Conservation (phyloP, 495 filamentous ascomycete species). For the Trichoderma parareesei region DNA sequence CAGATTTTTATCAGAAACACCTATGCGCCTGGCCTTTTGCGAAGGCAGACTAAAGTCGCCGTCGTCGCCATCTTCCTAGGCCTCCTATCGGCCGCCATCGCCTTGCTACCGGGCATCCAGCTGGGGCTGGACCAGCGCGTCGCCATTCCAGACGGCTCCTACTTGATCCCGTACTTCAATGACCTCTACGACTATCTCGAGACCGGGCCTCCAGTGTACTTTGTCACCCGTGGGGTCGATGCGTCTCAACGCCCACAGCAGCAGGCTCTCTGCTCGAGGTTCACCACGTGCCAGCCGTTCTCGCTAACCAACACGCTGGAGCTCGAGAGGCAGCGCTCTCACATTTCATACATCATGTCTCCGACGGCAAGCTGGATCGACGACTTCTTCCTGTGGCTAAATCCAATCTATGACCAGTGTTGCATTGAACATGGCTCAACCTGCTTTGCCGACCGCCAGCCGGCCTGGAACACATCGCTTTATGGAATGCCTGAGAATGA, state of each 20-base stretch:
- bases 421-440: constrained; percentile 56
- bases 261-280: constrained; percentile 82
- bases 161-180: constrained; percentile 89
- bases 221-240: constrained; percentile 78
- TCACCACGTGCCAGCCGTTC: constrained; percentile 73
- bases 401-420: constrained; percentile 73
- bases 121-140: constrained; percentile 91
- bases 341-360: constrained; percentile 89
- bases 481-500: constrained; percentile 84
- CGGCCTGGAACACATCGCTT: constrained; percentile 80
- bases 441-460: constrained; percentile 70
- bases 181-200: constrained; percentile 90
- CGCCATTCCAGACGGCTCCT: constrained; percentile 85
- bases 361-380: constrained; percentile 93
- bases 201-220: constrained; percentile 89
- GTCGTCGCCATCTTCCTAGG: constrained; percentile 77
- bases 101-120: constrained; percentile 72
- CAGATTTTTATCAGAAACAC: constrained; percentile 79
- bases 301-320: constrained; percentile 85
- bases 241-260: constrained; percentile 65
- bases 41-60: constrained; percentile 64
- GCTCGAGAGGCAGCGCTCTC: constrained; percentile 79
- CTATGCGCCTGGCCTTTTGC: constrained; percentile 77
- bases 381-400: constrained; percentile 92
- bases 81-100: constrained; percentile 75